These are phyloP conservation scores for Ceratonia siliqua DNA, from an alignment of 306 rosid genomes.

Conservation along the genomic window DNA sequence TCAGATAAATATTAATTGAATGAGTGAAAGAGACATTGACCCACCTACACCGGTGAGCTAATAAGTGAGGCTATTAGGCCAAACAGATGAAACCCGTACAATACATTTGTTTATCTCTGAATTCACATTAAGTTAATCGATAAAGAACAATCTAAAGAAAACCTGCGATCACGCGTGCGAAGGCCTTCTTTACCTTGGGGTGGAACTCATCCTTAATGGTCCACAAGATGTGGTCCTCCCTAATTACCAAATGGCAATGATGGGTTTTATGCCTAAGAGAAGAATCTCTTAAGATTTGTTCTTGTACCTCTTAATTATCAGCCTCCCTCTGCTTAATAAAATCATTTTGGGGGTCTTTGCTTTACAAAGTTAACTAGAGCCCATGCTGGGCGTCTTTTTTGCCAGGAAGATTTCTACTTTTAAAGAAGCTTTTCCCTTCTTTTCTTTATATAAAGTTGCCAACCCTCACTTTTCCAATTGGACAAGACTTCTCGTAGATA, in stretches of 20 bases:
- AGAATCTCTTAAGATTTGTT: conserved; percentile 41
- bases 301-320: not conserved
- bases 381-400: conserved; percentile 41
- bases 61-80: conserved; percentile 9
- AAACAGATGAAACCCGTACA: not conserved
- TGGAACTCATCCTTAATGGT: not conserved
- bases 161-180: conserved; percentile 21
- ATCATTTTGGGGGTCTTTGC: conserved; percentile 32
- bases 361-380: conserved; percentile 39
- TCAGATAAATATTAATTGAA: not conserved
- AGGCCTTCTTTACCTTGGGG: not conserved
- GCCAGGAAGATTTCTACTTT: conserved; percentile 36
- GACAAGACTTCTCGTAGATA: not conserved
- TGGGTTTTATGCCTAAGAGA: conserved; percentile 38
- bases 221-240: conserved; percentile 43
- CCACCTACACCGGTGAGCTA: not conserved
- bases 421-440: conserved; percentile 36
- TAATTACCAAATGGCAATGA: conserved; percentile 54
- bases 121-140: not conserved
- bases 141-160: not conserved
- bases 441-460: conserved; percentile 49
- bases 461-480: conserved; percentile 17
- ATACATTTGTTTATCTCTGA: not conserved
- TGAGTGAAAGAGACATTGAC: not conserved
- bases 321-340: not conserved